Evolutionary conservation across 139 green algal genomes (phyloP).

Genomic region (Marvania coccoides): DNA sequence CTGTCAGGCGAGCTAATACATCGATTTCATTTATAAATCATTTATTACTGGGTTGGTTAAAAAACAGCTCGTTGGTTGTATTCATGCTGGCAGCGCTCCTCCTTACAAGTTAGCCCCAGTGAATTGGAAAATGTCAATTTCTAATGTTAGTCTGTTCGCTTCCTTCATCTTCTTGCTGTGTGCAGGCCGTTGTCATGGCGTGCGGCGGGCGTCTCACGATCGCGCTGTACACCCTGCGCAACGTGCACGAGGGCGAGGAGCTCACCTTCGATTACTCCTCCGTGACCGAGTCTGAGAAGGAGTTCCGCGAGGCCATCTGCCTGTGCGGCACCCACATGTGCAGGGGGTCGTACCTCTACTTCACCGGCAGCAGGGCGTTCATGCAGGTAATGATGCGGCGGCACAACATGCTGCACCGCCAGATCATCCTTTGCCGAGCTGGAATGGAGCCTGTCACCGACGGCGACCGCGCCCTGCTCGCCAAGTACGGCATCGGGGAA

Average conservation of each 20-base stretch:
- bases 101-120: too few species aligned
- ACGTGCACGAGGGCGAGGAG: conserved; percentile 66
- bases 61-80: too few species aligned
- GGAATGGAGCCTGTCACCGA: conserved; percentile 18
- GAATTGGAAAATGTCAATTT: too few species aligned
- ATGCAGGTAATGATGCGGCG: conserved; percentile 52
- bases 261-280: conserved; percentile 83
- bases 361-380: conserved; percentile 67
- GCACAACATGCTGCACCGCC: conserved; percentile 77
- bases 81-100: too few species aligned
- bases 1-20: conserved; percentile 38
- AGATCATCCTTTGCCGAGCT: conserved; percentile 44
- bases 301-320: conserved; percentile 79
- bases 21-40: background rate
- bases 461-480: conserved; percentile 24
- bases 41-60: too few species aligned
- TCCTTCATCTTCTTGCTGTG: too few species aligned
- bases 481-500: conserved; percentile 37
- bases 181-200: conserved; percentile 66
- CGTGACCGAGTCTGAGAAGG: conserved; percentile 79
- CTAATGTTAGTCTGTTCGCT: too few species aligned
- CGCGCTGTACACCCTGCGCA: conserved; percentile 72
- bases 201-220: conserved; percentile 72
- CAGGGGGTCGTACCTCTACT: conserved; percentile 80
- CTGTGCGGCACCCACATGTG: conserved; percentile 60